These are phyloP conservation scores for Blakeslea trispora DNA, from an alignment of 371 early-diverging fungal species.

Conservation along the genomic window DNA sequence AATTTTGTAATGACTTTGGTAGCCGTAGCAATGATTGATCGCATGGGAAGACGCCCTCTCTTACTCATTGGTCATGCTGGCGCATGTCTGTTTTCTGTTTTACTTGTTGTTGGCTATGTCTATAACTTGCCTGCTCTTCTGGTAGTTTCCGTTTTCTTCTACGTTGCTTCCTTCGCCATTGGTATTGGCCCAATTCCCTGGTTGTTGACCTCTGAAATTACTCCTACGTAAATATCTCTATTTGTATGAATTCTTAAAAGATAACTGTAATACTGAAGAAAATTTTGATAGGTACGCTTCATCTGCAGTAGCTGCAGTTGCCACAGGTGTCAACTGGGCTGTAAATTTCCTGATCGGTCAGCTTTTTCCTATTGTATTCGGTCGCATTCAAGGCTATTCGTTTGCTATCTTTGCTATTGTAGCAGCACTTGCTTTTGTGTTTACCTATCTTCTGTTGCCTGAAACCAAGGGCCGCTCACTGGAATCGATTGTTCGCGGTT, in stretches of 20 bases:
- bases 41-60: slow-evolving; percentile 63
- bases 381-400: slow-evolving; percentile 60
- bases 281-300: too few relatives aligned
- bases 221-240: too few relatives aligned
- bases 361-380: slow-evolving; percentile 63
- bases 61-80: slow-evolving; percentile 54
- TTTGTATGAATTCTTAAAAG: too few relatives aligned
- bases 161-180: slow-evolving; percentile 79
- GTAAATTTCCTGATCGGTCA: slow-evolving; percentile 70
- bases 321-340: slow-evolving; percentile 73
- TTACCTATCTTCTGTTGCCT: slow-evolving; percentile 68
- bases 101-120: slow-evolving; percentile 45
- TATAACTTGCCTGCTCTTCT: slow-evolving; percentile 56
- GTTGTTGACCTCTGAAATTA: slow-evolving; percentile 65
- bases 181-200: slow-evolving; percentile 84
- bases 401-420: slow-evolving; percentile 74
- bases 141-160: slow-evolving; percentile 71
- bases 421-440: slow-evolving; percentile 55
- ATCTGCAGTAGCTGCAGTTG: too few relatives aligned
- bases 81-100: slow-evolving; percentile 43
- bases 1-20: slow-evolving; percentile 56
- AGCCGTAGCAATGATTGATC: slow-evolving; percentile 57
- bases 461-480: slow-evolving; percentile 78
- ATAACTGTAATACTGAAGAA: too few relatives aligned
- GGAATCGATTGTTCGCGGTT: slow-evolving; percentile 64